Base-by-base conservation (phyloP, 805 yeast species). In the Nakazawaea ernobii region DNA sequence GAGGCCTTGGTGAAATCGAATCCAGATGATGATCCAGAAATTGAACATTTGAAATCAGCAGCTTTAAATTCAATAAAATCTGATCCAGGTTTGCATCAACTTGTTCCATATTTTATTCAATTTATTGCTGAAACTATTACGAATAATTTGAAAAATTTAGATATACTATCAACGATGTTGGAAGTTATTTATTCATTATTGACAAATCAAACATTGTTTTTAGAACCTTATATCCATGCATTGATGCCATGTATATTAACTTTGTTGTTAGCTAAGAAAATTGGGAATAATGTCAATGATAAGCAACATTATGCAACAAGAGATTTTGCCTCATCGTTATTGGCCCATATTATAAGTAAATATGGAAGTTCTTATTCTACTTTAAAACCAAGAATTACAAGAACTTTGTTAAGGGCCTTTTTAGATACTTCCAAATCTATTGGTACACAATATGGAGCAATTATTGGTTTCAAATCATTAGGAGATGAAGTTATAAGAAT, bases 201-300 rank as follows among this genome's bases (percentile, higher is more conserved):
- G 43, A 80, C 84, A 38, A 94, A 94, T 66, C 81, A 81, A 46
- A 83, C 95, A 17, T 81, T 94, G 35, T 92, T 90, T 57, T 73
- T 92, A 51, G 97, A 92, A 55, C 99, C 98, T 9, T 92, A 92
- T 59, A 89, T 94, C 40, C 99, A 95, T 68, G 92, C 96, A 0
- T 70, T 94, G 55, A 89, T 94, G 87, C 99, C 99, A n/a, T 88
- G 97, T 51, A 84, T 94, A 32, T 73, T 94, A 54, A 94, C 99
- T 0, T 73, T 92, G 17, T 73, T 94, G 39, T 74, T 94, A 43
- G 97, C 98, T 1, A 90, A 90, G 59, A 79, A 87, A 51, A 77
- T 92, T n/a, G 97, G 97, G 3, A 60, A 63, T 40, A 49, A 53
- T 6, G 56, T 52, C 8, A 58, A 53, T 3, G 38, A 48, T 7